These are phyloP conservation scores for Phaffia rhodozyma DNA, from an alignment of 1,284 basidiomycete species.

Conservation along the genomic window DNA sequence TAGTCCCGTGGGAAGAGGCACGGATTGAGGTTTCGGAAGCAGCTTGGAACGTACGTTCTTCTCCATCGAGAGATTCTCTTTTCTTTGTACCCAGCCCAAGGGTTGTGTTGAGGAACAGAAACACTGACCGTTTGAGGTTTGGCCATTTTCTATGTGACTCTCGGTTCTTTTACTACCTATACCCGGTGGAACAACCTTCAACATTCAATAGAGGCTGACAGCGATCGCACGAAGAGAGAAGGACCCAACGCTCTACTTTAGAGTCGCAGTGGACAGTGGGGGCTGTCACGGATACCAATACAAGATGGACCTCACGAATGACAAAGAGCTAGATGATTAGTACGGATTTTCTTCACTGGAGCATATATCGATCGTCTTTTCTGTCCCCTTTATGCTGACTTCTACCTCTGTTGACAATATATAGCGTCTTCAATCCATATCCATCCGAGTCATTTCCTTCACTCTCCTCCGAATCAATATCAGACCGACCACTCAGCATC, in stretches of 20 bases:
- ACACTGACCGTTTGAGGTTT: not conserved
- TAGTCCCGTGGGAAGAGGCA: slow-evolving; percentile 41
- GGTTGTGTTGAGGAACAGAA: too few species aligned
- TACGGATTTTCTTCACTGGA: slow-evolving; percentile 35
- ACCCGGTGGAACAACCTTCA: not conserved
- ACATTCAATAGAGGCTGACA: slow-evolving; percentile 49
- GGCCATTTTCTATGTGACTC: not conserved
- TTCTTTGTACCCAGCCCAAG: not conserved
- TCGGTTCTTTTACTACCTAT: not conserved
- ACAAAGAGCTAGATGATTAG: slow-evolving; percentile 61
- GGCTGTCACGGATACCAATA: slow-evolving; percentile 92
- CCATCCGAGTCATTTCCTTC: slow-evolving; percentile 49
- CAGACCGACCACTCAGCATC: slow-evolving; percentile 32
- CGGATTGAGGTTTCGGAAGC: slow-evolving; percentile 51
- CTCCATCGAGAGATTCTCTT: not conserved
- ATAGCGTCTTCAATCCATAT: slow-evolving; percentile 39
- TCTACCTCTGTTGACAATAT: not conserved
- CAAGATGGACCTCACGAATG: slow-evolving; percentile 62
- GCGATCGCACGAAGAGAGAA: slow-evolving; percentile 48
- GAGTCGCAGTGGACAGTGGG: slow-evolving; percentile 72
- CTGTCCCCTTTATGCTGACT: not conserved
- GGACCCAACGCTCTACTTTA: slow-evolving; percentile 49
- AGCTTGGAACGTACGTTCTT: slow-evolving; percentile 50
- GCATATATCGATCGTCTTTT: not conserved
- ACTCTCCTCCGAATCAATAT: slow-evolving; percentile 46